Evolutionary conservation across 805 yeast species (phyloP).

Genomic region (Monosporozyma siamensis): DNA sequence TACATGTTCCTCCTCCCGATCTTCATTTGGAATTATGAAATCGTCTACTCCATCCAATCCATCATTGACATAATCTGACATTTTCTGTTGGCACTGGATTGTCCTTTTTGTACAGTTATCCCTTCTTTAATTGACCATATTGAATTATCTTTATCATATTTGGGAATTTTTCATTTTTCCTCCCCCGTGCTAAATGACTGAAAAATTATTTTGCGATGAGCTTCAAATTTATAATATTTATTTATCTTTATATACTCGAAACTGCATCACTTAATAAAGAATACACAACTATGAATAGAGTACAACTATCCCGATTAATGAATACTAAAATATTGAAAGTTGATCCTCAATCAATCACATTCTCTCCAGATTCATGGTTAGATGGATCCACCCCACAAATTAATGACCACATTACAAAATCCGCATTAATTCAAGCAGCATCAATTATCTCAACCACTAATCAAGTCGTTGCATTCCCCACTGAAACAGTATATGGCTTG

Average conservation of each 20-base stretch:
- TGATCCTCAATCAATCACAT: constrained; percentile 42
- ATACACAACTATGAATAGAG: too few relatives aligned
- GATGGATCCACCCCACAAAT: constrained; percentile 37
- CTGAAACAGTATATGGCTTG: constrained; percentile 94
- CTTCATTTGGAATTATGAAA: constrained; percentile 18
- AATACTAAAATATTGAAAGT: constrained; percentile 45
- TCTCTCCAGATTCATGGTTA: constrained; percentile 30
- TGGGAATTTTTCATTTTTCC: neutral
- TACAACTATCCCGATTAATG: neutral
- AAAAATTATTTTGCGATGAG: neutral
- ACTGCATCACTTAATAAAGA: too few relatives aligned
- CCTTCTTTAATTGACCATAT: too few relatives aligned
- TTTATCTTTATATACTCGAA: too few relatives aligned
- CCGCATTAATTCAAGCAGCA: constrained; percentile 51
- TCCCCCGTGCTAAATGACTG: neutral
- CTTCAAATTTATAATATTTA: too few relatives aligned
- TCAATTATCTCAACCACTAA: constrained; percentile 39
- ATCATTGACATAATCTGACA: constrained; percentile 11
- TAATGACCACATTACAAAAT: constrained; percentile 42
- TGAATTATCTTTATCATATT: too few relatives aligned
- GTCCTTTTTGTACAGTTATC: neutral
- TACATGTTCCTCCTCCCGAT: constrained; percentile 3
- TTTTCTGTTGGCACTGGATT: neutral
- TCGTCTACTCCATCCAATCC: constrained; percentile 25
- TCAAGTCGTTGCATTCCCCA: constrained; percentile 82